Base-by-base conservation (phyloP, 2,329 filamentous ascomycete species). In the Cladobotryum mycophilum region DNA sequence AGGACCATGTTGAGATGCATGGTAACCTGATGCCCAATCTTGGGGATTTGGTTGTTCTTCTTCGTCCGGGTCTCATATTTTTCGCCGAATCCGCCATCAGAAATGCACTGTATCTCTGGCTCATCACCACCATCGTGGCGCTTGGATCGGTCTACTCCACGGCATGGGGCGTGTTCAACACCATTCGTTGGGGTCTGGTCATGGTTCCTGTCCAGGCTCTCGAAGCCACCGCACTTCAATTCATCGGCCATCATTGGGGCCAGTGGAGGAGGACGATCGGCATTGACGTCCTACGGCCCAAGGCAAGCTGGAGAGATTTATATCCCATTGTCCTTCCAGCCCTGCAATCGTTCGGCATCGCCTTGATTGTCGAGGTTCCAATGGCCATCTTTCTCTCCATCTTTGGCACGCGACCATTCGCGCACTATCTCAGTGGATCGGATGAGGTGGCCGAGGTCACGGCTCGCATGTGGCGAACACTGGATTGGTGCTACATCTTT, bases 81-180 rank as follows among this genome's bases (percentile, higher is more conserved):
- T 81, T 88, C 37, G 42, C 67, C 6, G 85, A 89, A 60, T 88
- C 84, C 0, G 81, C 80, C 0, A 66, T 88, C 4, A 73, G 85
- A 6, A 89, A 89, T 54, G 74, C 81, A 0, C 70, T 89, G 0
- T 89, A 89, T 53, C 75, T 89, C 0, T 89, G 84, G 85, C 71
- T 89, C 0, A 76, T 89, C 1, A 76, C 70, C 47, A 80, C 75
- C 4, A 85, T 89, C 15, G 76, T 89, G 0, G 68, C 76, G 0
- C 70, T 89, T 52, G 84, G 84, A 0, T 66, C 70, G 0, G 75
- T 80, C 6, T 89, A 89, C 62, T 81, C 84, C 0, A 88, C 84
- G 0, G 83, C 85, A 1, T 89, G 84, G 85, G 81, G 84, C 2
- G 72, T 88, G 9, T 89, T 89, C 68, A 85, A 79, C 49, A 88